Evolutionary conservation across 306 rosid species (phyloP), one percentile per base, ranked within the genome.

Genomic region (Trichosanthes cucumerina): DNA sequence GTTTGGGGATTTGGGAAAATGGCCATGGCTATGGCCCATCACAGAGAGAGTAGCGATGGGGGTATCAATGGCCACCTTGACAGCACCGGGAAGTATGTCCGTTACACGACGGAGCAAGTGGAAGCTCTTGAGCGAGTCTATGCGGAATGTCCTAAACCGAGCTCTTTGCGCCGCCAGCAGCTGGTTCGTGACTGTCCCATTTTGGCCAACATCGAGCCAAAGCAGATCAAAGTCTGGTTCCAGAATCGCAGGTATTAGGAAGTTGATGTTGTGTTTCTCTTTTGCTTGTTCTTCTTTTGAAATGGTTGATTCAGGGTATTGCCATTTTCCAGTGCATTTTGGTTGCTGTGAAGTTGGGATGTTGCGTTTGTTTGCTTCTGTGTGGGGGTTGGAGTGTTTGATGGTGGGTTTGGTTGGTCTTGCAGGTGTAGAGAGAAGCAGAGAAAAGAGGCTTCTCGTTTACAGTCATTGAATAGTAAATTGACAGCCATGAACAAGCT

Each of bases 161-260:
- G 96, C 85, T 95, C 98, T 41, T 46, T 89, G 54, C 88, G 97
- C n/a, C 86, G 98, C 74, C 97, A 95, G 59, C 97, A 92, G 66
- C 69, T 95, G 82, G 93, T 95, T 84, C 89, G 97, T 6, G 98
- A 95, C 79, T 95, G 98, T 78, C 92, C 96, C 78, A 92, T 91
- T 88, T 94, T 95, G 62, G 83, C 90, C 41, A 89, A 92, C 89
- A 92, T 95, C 62, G 98, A 95, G 79, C 96, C 98, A 15, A 95
- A 92, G 86, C 98, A 95, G 92, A 95, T 95, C 95, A 95, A 95
- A 81, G 98, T 95, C 82, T 95, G 98, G 98, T 95, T 95, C 78
- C 98, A 95, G 84, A 95, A 95, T 86, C 90, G 98, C 38, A 91
- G 98, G 98, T 92, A 66, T 49, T 60, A 33, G 49, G 24, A 78